Percentiles rank a stretch among this genome's conserved stretches.
Conservation (phyloP, 441 rosid genomes). For the Isatis lusitanica region DNA sequence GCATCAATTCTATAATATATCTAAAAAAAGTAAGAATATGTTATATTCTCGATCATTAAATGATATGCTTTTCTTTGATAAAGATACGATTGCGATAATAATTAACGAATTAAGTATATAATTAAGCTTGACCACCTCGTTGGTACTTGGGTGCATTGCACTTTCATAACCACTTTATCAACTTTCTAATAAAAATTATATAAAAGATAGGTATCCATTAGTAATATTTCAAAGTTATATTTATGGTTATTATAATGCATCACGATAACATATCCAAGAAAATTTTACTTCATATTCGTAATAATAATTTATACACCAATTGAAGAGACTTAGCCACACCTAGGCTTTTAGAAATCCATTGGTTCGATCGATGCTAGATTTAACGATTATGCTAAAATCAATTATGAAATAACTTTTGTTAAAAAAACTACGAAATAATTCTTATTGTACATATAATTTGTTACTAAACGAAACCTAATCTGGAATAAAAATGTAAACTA, state of each 20-base stretch:
- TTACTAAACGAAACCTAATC: background rate
- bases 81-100: conserved; percentile 1
- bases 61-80: background rate
- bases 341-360: background rate
- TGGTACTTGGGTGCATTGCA: background rate
- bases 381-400: background rate
- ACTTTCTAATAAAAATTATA: background rate
- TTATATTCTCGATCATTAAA: background rate
- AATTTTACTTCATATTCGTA: background rate
- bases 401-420: background rate
- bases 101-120: conserved; percentile 11
- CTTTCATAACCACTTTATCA: background rate
- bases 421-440: background rate
- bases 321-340: background rate
- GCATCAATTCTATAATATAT: conserved; percentile 3
- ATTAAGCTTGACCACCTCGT: conserved; percentile 17
- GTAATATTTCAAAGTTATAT: background rate
- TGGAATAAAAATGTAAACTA: background rate
- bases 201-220: background rate
- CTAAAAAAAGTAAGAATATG: background rate
- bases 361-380: background rate
- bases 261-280: background rate
- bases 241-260: background rate
- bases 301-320: background rate
- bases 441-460: background rate